Evolutionary conservation across 1,284 basidiomycete species (phyloP), one percentile per base, ranked within the genome.

Genomic region (Apiotrichum porosum): DNA sequence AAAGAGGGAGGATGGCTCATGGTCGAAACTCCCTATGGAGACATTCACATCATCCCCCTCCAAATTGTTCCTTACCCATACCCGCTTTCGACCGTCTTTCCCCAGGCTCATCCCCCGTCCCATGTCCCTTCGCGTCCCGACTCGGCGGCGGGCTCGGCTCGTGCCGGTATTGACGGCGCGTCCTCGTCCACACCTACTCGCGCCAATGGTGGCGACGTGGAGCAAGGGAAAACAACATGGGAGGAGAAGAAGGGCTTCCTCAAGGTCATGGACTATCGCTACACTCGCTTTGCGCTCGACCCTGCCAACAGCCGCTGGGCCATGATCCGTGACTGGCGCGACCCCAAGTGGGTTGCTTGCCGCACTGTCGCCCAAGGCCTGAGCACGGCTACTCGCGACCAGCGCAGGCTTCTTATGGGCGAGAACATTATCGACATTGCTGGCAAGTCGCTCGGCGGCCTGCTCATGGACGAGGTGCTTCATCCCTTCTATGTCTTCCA

Each of bases 401-500:
- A 94, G 58, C 80, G 93, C 22, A 66, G 77, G 18, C 77, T 77
- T 1, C 65, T 98, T 22, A 98, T 97, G 71, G 92, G 89, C 4
- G 74, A 76, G 24, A 99, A 99, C 66, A 77, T 85, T 43, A 88
- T 99, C 55, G 89, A 98, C 61, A 88, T 99, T 43, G 83, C 87
- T 61, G 88, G 83, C 14, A 97, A 95, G 72, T 85, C 87, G 0
- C 82, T 85, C 1, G 57, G 83, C n/a, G 78, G 82, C 21, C 79
- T 99, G 2, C 78, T 98, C 12, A 76, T 97, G 34, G 92, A 98
- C 61, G 95, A 97, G 79, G 80, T 92, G 42, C 85, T 97, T 28
- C 92, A 97, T 67, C 92, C 92, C 1, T 97, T 97, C 74, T 97
- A 95, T 66, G 86, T 98, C 48, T 99, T 99, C 71, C 95, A 99